A percentile compares a stretch with the other conserved stretches of the same genome.
These are phyloP conservation scores for Candida andamanensis DNA, from an alignment of 805 yeast species.

Conservation along the genomic window DNA sequence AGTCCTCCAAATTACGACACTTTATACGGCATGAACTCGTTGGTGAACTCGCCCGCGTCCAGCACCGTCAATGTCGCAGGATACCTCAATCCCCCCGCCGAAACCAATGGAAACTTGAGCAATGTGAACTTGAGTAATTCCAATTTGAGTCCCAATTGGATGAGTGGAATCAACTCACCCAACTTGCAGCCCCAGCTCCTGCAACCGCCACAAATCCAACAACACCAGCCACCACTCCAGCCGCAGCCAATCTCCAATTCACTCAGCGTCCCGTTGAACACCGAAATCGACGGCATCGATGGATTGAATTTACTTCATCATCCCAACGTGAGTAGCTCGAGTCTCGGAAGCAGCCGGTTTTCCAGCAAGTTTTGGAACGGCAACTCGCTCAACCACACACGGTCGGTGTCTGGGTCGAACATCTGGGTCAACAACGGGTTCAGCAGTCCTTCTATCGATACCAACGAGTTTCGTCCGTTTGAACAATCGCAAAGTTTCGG, in stretches of 20 bases:
- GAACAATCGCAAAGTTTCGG: too few species aligned
- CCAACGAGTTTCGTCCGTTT: constrained; percentile 1
- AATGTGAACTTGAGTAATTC: too few species aligned
- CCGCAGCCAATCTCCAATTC: neutral
- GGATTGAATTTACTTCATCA: constrained; percentile 1
- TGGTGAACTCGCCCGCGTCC: neutral
- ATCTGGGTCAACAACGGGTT: constrained; percentile 4
- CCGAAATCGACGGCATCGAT: too few species aligned
- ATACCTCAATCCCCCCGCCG: neutral
- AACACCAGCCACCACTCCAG: constrained; percentile 2
- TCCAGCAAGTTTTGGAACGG: constrained; percentile 2
- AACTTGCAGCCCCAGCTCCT: constrained; percentile 2
- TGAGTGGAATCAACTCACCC: constrained; percentile 1
- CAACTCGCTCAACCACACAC: neutral
- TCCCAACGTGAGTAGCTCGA: constrained; percentile 3
- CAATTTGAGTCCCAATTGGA: too few species aligned
- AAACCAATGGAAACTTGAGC: neutral
- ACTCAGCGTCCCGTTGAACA: neutral
- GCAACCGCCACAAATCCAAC: constrained; percentile 5
- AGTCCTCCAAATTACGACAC: neutral
- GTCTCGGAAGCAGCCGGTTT: constrained; percentile 2
- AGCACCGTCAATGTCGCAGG: too few species aligned
- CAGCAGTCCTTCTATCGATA: constrained; percentile 1
- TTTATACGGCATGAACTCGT: neutral
- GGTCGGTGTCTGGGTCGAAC: constrained; percentile 5